Evolutionary conservation across 2,329 filamentous ascomycete species (phyloP).

Genomic region (Colletotrichum sojae): DNA sequence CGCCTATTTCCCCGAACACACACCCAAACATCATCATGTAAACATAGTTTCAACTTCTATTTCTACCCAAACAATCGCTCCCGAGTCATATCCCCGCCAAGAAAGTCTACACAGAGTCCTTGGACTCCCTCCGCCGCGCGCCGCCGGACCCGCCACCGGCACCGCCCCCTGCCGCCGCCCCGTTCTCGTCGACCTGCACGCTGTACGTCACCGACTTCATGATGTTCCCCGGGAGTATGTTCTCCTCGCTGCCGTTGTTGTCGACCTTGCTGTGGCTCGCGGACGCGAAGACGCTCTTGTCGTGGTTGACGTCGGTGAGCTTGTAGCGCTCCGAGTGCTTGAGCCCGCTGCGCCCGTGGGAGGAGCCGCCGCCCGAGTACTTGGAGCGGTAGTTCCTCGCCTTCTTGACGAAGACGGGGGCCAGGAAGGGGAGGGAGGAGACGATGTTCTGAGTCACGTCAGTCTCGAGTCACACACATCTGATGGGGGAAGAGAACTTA

Average conservation of each 20-base stretch:
- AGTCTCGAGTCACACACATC: neutral
- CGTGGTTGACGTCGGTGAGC: constrained; percentile 54
- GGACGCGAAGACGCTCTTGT: constrained; percentile 48
- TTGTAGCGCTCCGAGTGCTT: constrained; percentile 53
- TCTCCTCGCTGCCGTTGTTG: constrained; percentile 53
- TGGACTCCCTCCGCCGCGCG: constrained; percentile 20
- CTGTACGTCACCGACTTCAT: constrained; percentile 60
- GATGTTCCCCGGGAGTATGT: constrained; percentile 56
- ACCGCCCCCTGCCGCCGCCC: neutral
- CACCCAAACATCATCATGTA: constrained; percentile 12
- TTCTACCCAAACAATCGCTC: no score
- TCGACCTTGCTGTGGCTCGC: constrained; percentile 42
- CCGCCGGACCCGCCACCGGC: no score
- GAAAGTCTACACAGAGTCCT: constrained; percentile 4
- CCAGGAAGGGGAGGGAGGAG: constrained; percentile 61
- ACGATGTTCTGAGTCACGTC: constrained; percentile 57
- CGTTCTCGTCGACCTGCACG: constrained; percentile 53
- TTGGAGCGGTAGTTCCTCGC: constrained; percentile 59
- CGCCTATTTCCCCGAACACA: neutral
- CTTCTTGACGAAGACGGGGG: constrained; percentile 59
- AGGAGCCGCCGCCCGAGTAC: constrained; percentile 48
- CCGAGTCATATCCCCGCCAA: no score
- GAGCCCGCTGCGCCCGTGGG: constrained; percentile 43
- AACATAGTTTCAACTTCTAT: no score
- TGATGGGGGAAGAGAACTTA: constrained; percentile 49